A percentile compares a stretch with the other conserved stretches of the same genome.
Conservation (phyloP, 2,329 filamentous ascomycete species). For the Calonectria honghensis region DNA sequence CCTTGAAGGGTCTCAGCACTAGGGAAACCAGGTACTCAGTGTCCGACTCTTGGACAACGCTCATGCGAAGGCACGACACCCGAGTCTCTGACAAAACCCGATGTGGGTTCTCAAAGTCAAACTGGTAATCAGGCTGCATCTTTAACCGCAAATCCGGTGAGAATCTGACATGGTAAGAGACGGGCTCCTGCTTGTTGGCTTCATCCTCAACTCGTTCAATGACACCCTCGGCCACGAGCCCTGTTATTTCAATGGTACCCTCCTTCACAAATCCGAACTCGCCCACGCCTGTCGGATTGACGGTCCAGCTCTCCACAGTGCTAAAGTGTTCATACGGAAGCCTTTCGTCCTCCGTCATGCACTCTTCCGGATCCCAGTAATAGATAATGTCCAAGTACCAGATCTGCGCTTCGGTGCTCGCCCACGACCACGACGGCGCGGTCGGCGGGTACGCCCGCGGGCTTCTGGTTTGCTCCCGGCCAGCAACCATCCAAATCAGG, state of each 20-base stretch:
- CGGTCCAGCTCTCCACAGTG: constrained; percentile 27
- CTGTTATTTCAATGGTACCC: constrained; percentile 18
- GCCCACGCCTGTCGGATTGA: constrained; percentile 26
- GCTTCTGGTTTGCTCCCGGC: neutral
- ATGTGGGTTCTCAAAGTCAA: neutral
- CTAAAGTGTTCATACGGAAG: constrained; percentile 27
- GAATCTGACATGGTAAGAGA: constrained; percentile 2
- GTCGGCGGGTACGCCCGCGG: constrained; percentile 8
- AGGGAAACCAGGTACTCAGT: neutral
- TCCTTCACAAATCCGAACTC: constrained; percentile 29
- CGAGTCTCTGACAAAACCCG: neutral
- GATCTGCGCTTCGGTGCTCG: constrained; percentile 17
- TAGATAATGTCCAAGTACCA: constrained; percentile 32
- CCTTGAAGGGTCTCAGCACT: neutral
- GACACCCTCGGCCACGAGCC: constrained; percentile 16
- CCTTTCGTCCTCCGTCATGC: constrained; percentile 26
- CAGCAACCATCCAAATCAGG: constrained; percentile 27
- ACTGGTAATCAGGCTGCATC: constrained; percentile 10
- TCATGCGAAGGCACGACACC: constrained; percentile 7
- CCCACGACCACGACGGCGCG: constrained; percentile 37
- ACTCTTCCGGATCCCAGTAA: constrained; percentile 23
- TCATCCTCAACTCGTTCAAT: constrained; percentile 21
- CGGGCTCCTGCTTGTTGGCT: neutral
- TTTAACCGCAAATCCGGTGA: neutral
- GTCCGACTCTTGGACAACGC: neutral